Base-by-base conservation (phyloP, 2,329 filamentous ascomycete genomes). In the Colletotrichum caudatum region DNA sequence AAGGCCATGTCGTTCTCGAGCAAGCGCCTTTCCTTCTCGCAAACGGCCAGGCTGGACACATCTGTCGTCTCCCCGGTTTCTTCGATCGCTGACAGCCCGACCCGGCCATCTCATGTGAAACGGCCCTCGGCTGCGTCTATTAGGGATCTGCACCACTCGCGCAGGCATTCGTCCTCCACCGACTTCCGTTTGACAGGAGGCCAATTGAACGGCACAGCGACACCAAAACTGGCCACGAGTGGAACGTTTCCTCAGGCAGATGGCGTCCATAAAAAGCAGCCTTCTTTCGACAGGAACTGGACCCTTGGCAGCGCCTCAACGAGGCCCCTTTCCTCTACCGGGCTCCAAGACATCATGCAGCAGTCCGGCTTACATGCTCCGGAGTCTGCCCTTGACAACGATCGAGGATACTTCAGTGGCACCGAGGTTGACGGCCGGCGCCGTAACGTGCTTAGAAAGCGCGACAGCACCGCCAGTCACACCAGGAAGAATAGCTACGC, bases 381-480 rank as follows among this genome's bases (percentile, higher is more conserved):
- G 73, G 86, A 89, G 71, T 84, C 84, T 11, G 82, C 83, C 20
- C 81, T 84, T 33, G 93, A 97, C 72, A 81, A 94, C 20, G 96
- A 98, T 77, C 89, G 94, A 46, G 95, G 95, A 33, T 98, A 98
- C 80, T 97, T 98, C 78, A 98, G 95, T 9, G 94, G 95, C 3
- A 93, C 92, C 20, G 95, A 98, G 77, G 85, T 91, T 14, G 94
- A 98, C 74, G 89, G 89, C 54, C 90, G 92, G 69, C 90, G 89
- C 76, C 89, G 93, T 57, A 97, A 94, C 78, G 86, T 96, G 58
- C 84, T 98, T 74, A 94, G 93, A 80, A 97, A 96, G 82, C 91
- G 93, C 69, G 89, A 90, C 71, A 91, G 89, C 73, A 81, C 69
- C 59, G 83, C 82, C 37, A 69, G 69, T 23, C 89, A 94, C 80